These are phyloP conservation scores for Russula earlei DNA, from an alignment of 768 basidiomycete genomes.

Conservation along the genomic window DNA sequence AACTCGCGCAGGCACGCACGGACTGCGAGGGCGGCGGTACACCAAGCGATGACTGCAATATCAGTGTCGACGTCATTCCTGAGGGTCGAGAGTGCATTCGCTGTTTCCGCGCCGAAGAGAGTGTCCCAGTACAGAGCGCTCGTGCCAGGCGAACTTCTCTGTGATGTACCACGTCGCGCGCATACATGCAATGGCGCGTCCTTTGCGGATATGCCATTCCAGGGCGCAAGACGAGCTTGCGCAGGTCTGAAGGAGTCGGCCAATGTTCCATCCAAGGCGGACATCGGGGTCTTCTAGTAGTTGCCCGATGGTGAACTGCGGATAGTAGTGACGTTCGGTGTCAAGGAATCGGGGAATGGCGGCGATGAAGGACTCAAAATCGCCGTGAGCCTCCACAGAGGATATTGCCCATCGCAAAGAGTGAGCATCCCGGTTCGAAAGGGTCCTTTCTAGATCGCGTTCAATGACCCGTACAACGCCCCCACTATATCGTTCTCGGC, in stretches of 20 bases:
- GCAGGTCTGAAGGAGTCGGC: constrained; percentile 13
- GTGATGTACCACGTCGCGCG: constrained; percentile 13
- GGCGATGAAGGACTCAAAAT: constrained; percentile 10
- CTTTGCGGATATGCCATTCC: neutral
- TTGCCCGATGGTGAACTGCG: constrained; percentile 6
- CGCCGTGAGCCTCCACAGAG: neutral
- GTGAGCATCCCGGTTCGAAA: neutral
- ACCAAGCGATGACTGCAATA: neutral
- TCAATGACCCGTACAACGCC: constrained; percentile 6
- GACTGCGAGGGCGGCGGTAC: constrained; percentile 4
- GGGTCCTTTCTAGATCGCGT: neutral
- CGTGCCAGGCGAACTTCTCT: constrained; percentile 5
- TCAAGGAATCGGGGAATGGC: constrained; percentile 12
- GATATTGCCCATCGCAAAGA: constrained; percentile 6
- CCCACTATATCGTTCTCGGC: constrained; percentile 6
- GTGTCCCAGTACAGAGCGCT: constrained; percentile 8
- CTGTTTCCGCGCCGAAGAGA: constrained; percentile 9
- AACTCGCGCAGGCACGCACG: constrained; percentile 11
- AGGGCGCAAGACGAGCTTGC: neutral
- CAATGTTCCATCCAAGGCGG: constrained; percentile 14
- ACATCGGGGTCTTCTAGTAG: constrained; percentile 11
- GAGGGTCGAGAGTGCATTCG: constrained; percentile 3
- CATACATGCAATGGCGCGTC: constrained; percentile 1
- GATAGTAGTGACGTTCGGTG: constrained; percentile 2
- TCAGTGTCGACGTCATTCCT: neutral